Evolutionary conservation across 306 rosid species (phyloP).

Genomic region (Arachis stenosperma): DNA sequence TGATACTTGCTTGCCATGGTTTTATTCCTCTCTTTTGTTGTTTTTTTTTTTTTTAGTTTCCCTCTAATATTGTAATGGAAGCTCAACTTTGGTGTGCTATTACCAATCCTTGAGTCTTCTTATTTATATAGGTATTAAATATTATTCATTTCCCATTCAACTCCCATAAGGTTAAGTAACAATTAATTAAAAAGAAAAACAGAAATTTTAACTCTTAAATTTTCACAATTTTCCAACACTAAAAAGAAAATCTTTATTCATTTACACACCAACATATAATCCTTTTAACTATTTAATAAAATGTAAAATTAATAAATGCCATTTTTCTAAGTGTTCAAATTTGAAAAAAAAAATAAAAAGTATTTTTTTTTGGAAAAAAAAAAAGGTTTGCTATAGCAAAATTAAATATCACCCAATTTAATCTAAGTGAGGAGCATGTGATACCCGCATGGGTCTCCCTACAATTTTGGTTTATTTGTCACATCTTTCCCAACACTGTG

Average conservation of each 20-base stretch:
- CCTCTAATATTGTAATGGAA: not conserved
- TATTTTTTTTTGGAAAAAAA: no score
- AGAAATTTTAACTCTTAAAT: no score
- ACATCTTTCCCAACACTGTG: conserved; percentile 42
- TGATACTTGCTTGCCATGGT: conserved; percentile 55
- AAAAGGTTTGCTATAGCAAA: not conserved
- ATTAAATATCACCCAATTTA: not conserved
- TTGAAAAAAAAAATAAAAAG: no score
- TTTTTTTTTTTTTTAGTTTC: not conserved
- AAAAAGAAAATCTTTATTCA: no score
- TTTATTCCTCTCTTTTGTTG: not conserved
- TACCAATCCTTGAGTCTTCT: conserved; percentile 3
- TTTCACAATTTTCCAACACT: no score
- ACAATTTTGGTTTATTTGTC: conserved; percentile 44
- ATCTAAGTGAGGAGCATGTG: conserved; percentile 48
- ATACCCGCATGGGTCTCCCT: conserved; percentile 40
- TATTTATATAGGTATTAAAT: conserved; percentile 21
- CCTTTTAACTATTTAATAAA: no score
- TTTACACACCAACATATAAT: no score
- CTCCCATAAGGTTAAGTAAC: not conserved
- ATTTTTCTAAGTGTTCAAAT: no score
- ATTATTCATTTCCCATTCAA: not conserved
- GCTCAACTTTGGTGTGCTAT: conserved; percentile 29
- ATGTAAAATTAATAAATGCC: not conserved
- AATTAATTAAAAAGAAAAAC: no score